A percentile compares a stretch with the other conserved stretches of the same genome.
Conservation (phyloP, 1,284 basidiomycete genomes). For the Apiotrichum siamense region DNA sequence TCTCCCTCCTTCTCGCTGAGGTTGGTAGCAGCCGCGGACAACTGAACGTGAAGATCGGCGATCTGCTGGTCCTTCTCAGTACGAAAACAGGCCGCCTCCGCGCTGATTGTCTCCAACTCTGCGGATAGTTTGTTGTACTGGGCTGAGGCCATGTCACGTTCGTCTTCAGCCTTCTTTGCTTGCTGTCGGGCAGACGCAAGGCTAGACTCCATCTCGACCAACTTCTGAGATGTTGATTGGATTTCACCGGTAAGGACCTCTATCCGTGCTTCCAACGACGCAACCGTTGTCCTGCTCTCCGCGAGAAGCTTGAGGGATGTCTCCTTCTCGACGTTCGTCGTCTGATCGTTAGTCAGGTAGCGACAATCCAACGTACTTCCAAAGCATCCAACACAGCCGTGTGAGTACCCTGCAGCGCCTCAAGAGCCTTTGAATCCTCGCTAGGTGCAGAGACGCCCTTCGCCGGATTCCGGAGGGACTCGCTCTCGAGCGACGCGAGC, state of each 20-base stretch:
- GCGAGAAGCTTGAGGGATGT: neutral
- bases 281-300: conserved; percentile 2
- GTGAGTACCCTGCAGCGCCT: too few species aligned
- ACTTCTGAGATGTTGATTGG: too few species aligned
- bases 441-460: too few species aligned
- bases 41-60: neutral
- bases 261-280: neutral
- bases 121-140: neutral
- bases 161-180: neutral
- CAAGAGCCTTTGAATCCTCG: too few species aligned
- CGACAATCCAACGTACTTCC: too few species aligned
- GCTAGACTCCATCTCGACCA: conserved; percentile 5
- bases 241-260: too few species aligned
- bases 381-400: too few species aligned
- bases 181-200: conserved; percentile 1
- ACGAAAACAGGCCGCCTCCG: too few species aligned
- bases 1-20: neutral
- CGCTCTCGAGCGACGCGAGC: conserved; percentile 18
- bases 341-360: neutral
- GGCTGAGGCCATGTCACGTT: conserved; percentile 5
- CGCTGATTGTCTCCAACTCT: neutral
- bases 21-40: neutral
- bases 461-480: conserved; percentile 22
- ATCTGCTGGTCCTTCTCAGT: neutral
- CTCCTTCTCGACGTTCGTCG: neutral